Evolutionary conservation across 352 stramenopile species (phyloP).

Genomic region (Bremia lactucae): DNA sequence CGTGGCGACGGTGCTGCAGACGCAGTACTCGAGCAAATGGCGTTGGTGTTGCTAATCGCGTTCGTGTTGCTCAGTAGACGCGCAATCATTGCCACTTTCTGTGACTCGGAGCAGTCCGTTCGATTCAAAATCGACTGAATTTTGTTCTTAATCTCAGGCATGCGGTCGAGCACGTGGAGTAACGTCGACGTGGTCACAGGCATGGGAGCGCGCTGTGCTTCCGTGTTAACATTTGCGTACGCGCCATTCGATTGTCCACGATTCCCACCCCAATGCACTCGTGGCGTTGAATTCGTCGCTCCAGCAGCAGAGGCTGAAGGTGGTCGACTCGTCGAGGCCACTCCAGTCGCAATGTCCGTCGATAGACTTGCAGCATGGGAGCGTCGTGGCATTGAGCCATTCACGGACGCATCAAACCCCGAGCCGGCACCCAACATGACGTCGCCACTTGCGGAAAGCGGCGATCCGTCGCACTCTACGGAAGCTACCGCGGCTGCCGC

Average conservation of each 20-base stretch:
- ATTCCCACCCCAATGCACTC: constrained; percentile 21
- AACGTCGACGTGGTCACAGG: constrained; percentile 71
- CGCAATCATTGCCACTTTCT: constrained; percentile 85
- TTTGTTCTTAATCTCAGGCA: constrained; percentile 87
- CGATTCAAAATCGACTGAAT: constrained; percentile 82
- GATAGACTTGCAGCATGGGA: constrained; percentile 27
- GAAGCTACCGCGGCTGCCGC: constrained; percentile 55
- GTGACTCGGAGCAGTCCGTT: constrained; percentile 73
- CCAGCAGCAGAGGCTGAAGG: constrained; percentile 8
- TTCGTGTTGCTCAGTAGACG: constrained; percentile 79
- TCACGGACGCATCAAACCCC: constrained; percentile 28
- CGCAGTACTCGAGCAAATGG: too few species aligned
- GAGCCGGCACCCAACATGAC: constrained; percentile 41
- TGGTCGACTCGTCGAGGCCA: too few species aligned
- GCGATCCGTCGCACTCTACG: constrained; percentile 30
- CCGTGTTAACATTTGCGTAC: constrained; percentile 1
- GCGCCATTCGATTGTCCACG: constrained; percentile 14
- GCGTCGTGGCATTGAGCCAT: constrained; percentile 26
- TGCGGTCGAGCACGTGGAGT: constrained; percentile 71
- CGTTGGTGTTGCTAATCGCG: constrained; percentile 49
- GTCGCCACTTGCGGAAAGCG: constrained; percentile 37
- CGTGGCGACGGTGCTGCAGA: constrained; percentile 1
- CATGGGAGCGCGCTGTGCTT: constrained; percentile 25
- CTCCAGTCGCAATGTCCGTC: too few species aligned
- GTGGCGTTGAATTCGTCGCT: constrained; percentile 2